Evolutionary conservation across 305 asterid genomes (phyloP).

Genomic region (Ilex paraguariensis): DNA sequence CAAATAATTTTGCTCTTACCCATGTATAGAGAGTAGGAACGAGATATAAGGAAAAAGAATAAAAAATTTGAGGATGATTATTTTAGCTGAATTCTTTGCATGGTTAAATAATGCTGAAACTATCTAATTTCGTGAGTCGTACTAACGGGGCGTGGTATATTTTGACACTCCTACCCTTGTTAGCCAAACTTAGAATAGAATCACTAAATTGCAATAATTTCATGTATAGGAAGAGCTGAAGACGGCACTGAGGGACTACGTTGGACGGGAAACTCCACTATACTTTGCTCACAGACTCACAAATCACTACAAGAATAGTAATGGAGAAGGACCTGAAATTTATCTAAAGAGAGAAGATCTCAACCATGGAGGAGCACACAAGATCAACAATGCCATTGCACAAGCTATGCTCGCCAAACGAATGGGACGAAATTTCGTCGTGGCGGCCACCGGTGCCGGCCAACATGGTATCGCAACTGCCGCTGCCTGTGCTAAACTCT

Average conservation of each 20-base stretch:
- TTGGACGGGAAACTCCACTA: conserved; percentile 80
- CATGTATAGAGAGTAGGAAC: no score
- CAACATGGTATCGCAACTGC: conserved; percentile 84
- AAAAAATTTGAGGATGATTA: no score
- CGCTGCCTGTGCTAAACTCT: conserved; percentile 70
- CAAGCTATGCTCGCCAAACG: conserved; percentile 86
- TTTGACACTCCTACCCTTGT: no score
- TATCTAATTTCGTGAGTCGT: no score
- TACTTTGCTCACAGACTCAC: conserved; percentile 67
- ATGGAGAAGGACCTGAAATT: conserved; percentile 63
- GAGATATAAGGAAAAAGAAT: no score
- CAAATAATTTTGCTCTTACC: no score
- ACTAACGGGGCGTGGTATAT: no score
- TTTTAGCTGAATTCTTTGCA: no score
- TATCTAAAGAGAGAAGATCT: conserved; percentile 81
- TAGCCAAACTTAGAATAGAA: no score
- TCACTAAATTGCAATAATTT: no score
- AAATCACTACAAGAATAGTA: conserved; percentile 42
- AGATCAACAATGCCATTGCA: conserved; percentile 81
- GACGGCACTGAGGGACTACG: conserved; percentile 51
- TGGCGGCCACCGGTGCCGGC: conserved; percentile 80
- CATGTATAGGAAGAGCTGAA: conserved; percentile 46
- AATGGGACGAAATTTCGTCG: conserved; percentile 35
- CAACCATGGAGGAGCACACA: conserved; percentile 72
- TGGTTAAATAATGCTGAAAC: no score